phyloP scores from a whole-genome alignment of 2,329 filamentous ascomycete genomes.

The Colletotrichum limetticola region DNA sequence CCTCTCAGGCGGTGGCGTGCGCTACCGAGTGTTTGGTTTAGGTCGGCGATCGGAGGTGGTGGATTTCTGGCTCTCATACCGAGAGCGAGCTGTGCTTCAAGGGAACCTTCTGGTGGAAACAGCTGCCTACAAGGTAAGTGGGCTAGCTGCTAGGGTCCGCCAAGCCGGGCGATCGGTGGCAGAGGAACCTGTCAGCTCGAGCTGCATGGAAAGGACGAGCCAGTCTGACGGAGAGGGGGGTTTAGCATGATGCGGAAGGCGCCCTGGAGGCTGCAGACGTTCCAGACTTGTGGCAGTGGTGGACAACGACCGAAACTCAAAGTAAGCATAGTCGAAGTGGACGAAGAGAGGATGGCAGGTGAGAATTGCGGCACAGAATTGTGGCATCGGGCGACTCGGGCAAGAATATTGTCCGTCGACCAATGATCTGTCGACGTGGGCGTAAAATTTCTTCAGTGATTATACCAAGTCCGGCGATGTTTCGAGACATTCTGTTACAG shows the following conservation, averaged over 20 bases:
- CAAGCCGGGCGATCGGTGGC: not conserved
- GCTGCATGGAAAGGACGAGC: not conserved
- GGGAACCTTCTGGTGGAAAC: too few species aligned
- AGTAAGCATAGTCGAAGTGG: not conserved
- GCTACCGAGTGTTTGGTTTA: slow-evolving; percentile 15
- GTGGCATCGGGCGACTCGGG: not conserved
- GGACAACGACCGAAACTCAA: not conserved
- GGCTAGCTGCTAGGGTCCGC: not conserved
- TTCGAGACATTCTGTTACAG: slow-evolving; percentile 16
- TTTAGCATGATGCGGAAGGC: not conserved
- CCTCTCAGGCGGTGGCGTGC: not conserved
- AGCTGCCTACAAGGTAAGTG: too few species aligned
- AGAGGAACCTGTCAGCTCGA: not conserved
- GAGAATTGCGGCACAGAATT: not conserved
- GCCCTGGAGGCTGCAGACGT: not conserved
- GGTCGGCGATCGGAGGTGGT: not conserved
- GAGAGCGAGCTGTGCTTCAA: not conserved
- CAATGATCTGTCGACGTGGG: not conserved
- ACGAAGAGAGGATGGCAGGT: not conserved
- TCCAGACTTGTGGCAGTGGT: slow-evolving; percentile 20
- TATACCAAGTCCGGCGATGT: slow-evolving; percentile 29
- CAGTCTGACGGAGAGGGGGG: not conserved
- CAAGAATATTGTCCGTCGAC: not conserved
- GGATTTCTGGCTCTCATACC: slow-evolving; percentile 1
- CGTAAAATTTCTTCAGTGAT: not conserved